A percentile compares a stretch with the other conserved stretches of the same genome.
phyloP scores from a whole-genome alignment of 371 early-diverging fungal species.

The Lichtheimia ornata region DNA sequence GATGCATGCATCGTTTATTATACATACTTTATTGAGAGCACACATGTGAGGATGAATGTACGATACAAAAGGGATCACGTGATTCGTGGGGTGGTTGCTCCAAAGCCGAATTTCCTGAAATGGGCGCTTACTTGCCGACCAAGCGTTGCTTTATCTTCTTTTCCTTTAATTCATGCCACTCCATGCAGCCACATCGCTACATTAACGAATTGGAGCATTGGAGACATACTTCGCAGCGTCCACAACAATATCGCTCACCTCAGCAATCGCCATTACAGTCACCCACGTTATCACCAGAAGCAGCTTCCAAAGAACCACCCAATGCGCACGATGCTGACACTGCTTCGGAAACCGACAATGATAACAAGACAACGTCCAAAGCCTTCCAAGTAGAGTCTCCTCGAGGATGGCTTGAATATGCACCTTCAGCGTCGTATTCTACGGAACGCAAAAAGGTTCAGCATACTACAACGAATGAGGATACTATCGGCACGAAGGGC shows the following conservation, averaged over 20 bases:
- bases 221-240: constrained; percentile 21
- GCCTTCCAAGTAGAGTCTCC: constrained; percentile 12
- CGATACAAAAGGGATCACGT: not conserved
- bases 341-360: constrained; percentile 2
- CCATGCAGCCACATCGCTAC: constrained; percentile 21
- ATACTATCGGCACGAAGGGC: too few relatives aligned
- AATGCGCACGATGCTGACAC: not conserved
- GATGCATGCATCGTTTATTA: too few relatives aligned
- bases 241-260: constrained; percentile 7
- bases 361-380: not conserved
- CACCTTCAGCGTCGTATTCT: constrained; percentile 1
- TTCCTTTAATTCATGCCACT: not conserved
- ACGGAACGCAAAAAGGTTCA: not conserved
- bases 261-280: not conserved
- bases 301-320: not conserved
- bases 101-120: too few relatives aligned
- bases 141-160: too few relatives aligned
- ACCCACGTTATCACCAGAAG: not conserved
- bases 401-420: constrained; percentile 22
- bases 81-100: not conserved
- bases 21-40: too few relatives aligned
- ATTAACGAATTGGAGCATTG: constrained; percentile 30
- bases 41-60: too few relatives aligned
- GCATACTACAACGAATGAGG: not conserved
- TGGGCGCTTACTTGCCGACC: too few relatives aligned